Evolutionary conservation across 805 yeast genomes (phyloP), one percentile per base, ranked within the genome.

Genomic region (Jamesozyma piceae): DNA sequence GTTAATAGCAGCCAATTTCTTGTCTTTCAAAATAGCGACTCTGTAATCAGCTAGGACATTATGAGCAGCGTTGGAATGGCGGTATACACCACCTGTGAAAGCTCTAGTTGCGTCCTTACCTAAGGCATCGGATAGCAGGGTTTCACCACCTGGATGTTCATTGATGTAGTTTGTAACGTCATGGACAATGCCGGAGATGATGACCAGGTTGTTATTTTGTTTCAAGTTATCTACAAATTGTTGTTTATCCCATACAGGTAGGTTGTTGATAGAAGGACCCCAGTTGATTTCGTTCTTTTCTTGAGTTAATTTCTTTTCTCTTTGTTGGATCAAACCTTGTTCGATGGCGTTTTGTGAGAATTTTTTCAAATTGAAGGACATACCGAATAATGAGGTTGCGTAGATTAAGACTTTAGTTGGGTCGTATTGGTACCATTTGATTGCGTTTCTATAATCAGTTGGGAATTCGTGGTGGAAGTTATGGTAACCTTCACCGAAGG

Each of bases 381-480:
- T 63, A 30, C 92, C 92, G 24, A 82, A 44, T 61, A 78, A 72
- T 14, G 84, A 80, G 43, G 74, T 64, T 5, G 63, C 24, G 63
- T 71, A 82, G 52, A 83, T 82, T 41, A 73, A 53, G 38, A 75
- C 55, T 66, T 83, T 83, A 39, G 92, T 82, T 51, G 94, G 94
- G 62, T 84, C 94, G 59, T 78, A 83, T 71, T 83, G 90, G 70
- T 79, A 83, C 92, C 92, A 83, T 60, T 77, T 80, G 59, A 83
- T 72, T 30, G 92, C 92, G 60, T 83, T 83, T 74, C 94, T 77
- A 74, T 83, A 84, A 67, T 84, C 94, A 17, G 85, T 75, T 55
- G 94, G 92, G 74, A 83, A 84, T 69, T 83, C 94, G 63, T 84
- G 94, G 64, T 84, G 94, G 78, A 83, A 84, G 67, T 84, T 84